Conservation (phyloP, 2,329 filamentous ascomycete genomes). For the Claviceps fusiformis region DNA sequence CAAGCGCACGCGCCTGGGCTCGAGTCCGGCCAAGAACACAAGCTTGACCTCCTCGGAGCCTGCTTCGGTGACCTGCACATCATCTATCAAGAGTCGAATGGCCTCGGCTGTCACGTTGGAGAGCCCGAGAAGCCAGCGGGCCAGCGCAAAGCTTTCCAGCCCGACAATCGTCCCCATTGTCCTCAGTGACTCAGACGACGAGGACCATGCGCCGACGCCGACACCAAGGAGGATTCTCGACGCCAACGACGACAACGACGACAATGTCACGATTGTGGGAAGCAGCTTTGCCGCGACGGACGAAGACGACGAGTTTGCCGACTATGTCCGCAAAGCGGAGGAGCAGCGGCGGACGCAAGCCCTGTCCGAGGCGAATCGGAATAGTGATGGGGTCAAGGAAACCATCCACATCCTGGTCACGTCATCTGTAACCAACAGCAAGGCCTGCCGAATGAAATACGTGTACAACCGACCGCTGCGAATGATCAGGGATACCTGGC, state of each 20-base stretch:
- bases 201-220: constrained; percentile 2
- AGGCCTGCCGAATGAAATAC: constrained; percentile 43
- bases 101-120: background rate
- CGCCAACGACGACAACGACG: no score
- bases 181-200: constrained; percentile 21
- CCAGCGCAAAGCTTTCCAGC: background rate
- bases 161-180: constrained; percentile 11
- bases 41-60: constrained; percentile 5
- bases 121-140: background rate
- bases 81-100: constrained; percentile 7
- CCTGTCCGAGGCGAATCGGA: constrained; percentile 7
- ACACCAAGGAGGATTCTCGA: constrained; percentile 6
- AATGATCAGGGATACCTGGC: constrained; percentile 57
- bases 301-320: constrained; percentile 29
- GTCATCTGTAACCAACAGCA: constrained; percentile 49
- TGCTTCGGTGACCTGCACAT: constrained; percentile 7
- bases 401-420: constrained; percentile 32
- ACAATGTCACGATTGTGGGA: constrained; percentile 15
- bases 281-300: constrained; percentile 11
- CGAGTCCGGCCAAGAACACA: constrained; percentile 9
- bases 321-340: constrained; percentile 31
- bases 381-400: constrained; percentile 11
- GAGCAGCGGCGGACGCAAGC: constrained; percentile 16
- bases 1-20: constrained; percentile 21
- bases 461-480: constrained; percentile 54